phyloP scores from a whole-genome alignment of 164 flowering plant species.

The Amborella trichopoda region DNA sequence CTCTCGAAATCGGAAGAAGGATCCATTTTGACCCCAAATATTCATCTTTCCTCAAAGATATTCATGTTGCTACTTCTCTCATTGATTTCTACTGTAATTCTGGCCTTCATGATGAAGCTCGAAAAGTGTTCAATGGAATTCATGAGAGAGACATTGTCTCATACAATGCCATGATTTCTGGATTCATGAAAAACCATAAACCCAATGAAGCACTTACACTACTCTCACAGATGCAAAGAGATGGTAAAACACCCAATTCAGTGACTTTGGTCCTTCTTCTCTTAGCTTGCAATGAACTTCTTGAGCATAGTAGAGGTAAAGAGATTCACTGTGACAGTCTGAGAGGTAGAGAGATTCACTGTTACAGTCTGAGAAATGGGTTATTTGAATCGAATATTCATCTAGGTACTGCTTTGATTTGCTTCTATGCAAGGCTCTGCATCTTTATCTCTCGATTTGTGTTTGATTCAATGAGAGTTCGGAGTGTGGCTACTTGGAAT shows the following conservation, averaged over 20 bases:
- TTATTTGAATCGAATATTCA: constrained; percentile 19
- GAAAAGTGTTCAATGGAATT: not conserved
- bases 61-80: not conserved
- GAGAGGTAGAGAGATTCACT: constrained; percentile 31
- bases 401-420: constrained; percentile 40
- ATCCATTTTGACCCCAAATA: not conserved
- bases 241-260: constrained; percentile 24
- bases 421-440: constrained; percentile 35
- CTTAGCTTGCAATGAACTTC: constrained; percentile 20
- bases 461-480: constrained; percentile 26
- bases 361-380: constrained; percentile 43
- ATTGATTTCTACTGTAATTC: not conserved
- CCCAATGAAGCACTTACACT: constrained; percentile 23
- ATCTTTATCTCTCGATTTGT: constrained; percentile 15
- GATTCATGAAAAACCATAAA: constrained; percentile 16
- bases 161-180: constrained; percentile 43
- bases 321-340: too few relatives aligned
- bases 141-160: constrained; percentile 3
- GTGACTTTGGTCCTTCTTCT: constrained; percentile 37
- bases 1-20: not conserved
- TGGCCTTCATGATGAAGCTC: not conserved
- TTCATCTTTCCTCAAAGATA: not conserved
- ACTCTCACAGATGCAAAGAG: constrained; percentile 20
- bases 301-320: constrained; percentile 16
- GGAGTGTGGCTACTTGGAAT: constrained; percentile 41